phyloP scores from a whole-genome alignment of 2,329 filamentous ascomycete species.

The Trichoderma gracile region DNA sequence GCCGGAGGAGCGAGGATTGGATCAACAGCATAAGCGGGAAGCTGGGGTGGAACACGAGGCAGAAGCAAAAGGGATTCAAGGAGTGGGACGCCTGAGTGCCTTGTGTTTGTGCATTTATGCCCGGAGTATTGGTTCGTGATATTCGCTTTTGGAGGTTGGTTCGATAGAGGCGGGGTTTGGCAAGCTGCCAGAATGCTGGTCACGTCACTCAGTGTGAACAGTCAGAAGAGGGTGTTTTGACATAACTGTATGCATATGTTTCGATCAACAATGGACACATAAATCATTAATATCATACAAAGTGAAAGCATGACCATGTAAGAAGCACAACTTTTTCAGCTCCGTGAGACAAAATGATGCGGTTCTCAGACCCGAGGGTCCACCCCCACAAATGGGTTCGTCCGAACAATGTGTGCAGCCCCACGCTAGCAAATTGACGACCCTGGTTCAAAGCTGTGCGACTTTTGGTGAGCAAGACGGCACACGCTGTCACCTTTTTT shows the following conservation, averaged over 20 bases:
- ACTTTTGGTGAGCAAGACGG: background rate
- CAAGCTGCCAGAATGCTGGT: no score
- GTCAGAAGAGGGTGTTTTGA: background rate
- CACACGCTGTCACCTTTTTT: background rate
- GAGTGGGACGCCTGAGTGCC: slow-evolving; percentile 45
- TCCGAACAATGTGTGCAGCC: background rate
- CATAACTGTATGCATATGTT: no score
- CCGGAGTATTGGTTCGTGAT: background rate
- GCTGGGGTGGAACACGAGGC: slow-evolving; percentile 77
- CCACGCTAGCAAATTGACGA: slow-evolving; percentile 8
- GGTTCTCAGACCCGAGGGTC: background rate
- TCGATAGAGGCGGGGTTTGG: no score
- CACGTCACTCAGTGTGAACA: background rate
- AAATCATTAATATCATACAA: background rate
- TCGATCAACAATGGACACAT: no score
- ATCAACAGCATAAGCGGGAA: slow-evolving; percentile 78
- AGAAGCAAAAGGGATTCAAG: slow-evolving; percentile 68
- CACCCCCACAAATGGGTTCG: slow-evolving; percentile 9
- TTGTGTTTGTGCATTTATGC: background rate
- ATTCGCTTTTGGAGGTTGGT: background rate
- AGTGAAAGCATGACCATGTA: no score
- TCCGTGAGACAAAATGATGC: background rate
- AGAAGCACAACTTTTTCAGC: no score
- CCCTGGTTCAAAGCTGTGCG: background rate
- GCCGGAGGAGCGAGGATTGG: slow-evolving; percentile 73